Percentiles rank a stretch among this genome's conserved stretches.
phyloP scores from a whole-genome alignment of 2,329 filamentous ascomycete genomes.

The Simplicillium aogashimaense region DNA sequence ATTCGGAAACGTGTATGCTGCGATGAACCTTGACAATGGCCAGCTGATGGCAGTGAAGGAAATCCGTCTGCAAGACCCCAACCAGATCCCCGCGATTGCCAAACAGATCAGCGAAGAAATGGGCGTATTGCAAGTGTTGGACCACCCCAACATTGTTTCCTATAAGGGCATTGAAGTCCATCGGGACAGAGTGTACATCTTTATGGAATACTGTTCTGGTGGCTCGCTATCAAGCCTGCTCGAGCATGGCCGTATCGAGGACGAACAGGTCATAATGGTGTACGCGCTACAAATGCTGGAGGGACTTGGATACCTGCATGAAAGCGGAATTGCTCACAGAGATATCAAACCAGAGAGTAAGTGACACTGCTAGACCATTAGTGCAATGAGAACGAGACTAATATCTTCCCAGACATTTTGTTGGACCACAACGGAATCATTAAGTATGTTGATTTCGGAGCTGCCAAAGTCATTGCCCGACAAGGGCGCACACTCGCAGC shows the following conservation, averaged over 20 bases:
- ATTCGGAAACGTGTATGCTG: constrained; percentile 94
- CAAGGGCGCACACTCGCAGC: constrained; percentile 76
- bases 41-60: constrained; percentile 98
- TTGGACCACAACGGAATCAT: constrained; percentile 97
- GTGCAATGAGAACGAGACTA: constrained; percentile 15
- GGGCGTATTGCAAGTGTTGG: constrained; percentile 87
- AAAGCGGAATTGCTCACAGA: constrained; percentile 84
- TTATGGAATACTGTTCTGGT: constrained; percentile 98
- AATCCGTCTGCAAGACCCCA: constrained; percentile 92
- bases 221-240: constrained; percentile 82
- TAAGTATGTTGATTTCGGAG: constrained; percentile 98
- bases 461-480: constrained; percentile 90
- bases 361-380: constrained; percentile 23
- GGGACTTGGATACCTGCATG: constrained; percentile 86
- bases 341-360: constrained; percentile 96
- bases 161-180: constrained; percentile 98
- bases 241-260: constrained; percentile 94
- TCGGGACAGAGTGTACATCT: constrained; percentile 98
- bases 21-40: constrained; percentile 92
- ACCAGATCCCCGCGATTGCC: constrained; percentile 88
- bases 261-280: constrained; percentile 95
- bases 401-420: constrained; percentile 59
- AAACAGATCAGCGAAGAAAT: constrained; percentile 95
- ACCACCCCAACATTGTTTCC: constrained; percentile 95
- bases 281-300: constrained; percentile 91